Percentiles rank a stretch among this genome's conserved stretches.
phyloP scores from a whole-genome alignment of 306 rosid genomes.

The Coriaria nepalensis region DNA sequence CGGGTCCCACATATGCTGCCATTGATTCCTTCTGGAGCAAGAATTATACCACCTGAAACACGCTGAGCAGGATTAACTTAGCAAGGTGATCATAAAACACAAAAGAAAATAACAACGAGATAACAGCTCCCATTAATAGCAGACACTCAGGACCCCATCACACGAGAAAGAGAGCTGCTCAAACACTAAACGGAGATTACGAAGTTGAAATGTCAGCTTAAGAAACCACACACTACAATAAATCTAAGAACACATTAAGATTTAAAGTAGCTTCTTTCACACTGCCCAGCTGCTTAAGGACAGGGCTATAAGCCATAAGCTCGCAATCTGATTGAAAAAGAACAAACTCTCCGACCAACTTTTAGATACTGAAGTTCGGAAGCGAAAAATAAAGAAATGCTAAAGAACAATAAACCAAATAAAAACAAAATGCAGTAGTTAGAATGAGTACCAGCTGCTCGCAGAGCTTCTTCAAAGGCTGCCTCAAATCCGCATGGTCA shows the following conservation, averaged over 20 bases:
- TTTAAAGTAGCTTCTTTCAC: conserved; percentile 5
- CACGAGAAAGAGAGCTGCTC: too few relatives aligned
- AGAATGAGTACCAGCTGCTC: conserved; percentile 49
- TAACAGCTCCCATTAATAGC: not conserved
- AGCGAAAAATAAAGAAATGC: not conserved
- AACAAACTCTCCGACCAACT: too few relatives aligned
- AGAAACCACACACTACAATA: too few relatives aligned
- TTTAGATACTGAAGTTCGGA: not conserved
- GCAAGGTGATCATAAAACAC: conserved; percentile 25
- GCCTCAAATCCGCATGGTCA: conserved; percentile 54
- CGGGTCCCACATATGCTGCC: conserved; percentile 81
- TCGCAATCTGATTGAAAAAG: too few relatives aligned
- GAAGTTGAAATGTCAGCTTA: too few relatives aligned
- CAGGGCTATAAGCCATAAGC: not conserved
- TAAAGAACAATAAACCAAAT: not conserved
- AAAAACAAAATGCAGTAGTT: not conserved
- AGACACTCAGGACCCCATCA: too few relatives aligned
- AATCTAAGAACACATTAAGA: not conserved
- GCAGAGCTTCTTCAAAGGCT: conserved; percentile 76
- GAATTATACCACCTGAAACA: conserved; percentile 95
- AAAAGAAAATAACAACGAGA: not conserved
- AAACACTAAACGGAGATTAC: too few relatives aligned
- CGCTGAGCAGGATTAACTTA: conserved; percentile 64
- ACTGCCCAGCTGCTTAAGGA: not conserved
- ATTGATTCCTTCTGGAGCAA: conserved; percentile 83